Evolutionary conservation across 768 basidiomycete species (phyloP), one percentile per base, ranked within the genome.

Genomic region (Filobasidium floriforme): DNA sequence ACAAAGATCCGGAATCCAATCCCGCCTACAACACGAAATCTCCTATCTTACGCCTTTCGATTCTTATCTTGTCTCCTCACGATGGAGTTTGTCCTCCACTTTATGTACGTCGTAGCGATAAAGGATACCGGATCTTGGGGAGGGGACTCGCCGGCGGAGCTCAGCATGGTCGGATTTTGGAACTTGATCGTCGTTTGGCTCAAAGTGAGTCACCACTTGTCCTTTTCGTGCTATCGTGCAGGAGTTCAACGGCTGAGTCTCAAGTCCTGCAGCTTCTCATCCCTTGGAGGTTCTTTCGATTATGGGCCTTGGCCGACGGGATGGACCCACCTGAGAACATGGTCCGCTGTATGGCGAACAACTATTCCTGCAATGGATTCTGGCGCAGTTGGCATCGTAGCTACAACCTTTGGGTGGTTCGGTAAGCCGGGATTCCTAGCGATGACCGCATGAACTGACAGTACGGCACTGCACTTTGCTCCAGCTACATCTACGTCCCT

Each of bases 331-430:
- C 94, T 0, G 96, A 99, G 78, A 99, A 99, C 78, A 96, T 97
- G 96, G 84, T 99, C 14, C 85, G 96, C n/a, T 98, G 96, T 74
- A 88, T 97, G 87, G 89, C 86, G 24, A 99, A 98, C 77, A 98
- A 97, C 77, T 97, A 97, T 75, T 96, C 93, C 0, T 84, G 87
- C 0, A 77, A 87, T 11, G 92, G 92, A 0, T 98, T 99, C 79
- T 98, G 96, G 96, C 80, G 92, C 69, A 88, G 87, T 69, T 98
- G 94, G 96, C 94, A 98, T 76, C 82, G 96, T 9, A 90, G 89
- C 69, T 97, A 92, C 79, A 99, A 98, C 73, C 83, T 96, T 15
- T 98, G 94, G 96, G 82, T 93, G 55, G 85, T 92, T 43, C 82
- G 93, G 89, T 92, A 78, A 1, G 79, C 68, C 40, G 1, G 32